Percentiles rank a stretch among this genome's conserved stretches.
Conservation (phyloP, 2,329 filamentous ascomycete genomes). For the Clonostachys solani region DNA sequence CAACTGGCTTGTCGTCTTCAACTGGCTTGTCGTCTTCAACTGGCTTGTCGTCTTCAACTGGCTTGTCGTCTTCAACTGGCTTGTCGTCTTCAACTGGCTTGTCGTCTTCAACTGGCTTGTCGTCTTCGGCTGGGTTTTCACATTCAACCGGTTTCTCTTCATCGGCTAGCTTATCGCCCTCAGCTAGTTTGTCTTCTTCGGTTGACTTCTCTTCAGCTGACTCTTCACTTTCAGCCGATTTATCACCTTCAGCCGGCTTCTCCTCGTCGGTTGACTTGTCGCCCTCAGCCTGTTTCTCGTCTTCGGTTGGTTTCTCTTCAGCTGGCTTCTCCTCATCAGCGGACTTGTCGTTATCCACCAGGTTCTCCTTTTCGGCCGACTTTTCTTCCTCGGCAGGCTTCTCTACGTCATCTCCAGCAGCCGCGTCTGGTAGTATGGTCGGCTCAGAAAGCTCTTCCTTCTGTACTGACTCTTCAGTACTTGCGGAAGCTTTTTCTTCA, state of each 20-base stretch:
- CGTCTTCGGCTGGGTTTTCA: background rate
- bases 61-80: background rate
- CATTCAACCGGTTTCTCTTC: background rate
- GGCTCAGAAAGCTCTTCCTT: too few relatives aligned
- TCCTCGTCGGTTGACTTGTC: background rate
- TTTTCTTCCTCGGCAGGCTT: constrained; percentile 2
- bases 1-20: background rate
- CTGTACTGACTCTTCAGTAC: constrained; percentile 12
- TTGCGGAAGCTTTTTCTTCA: constrained; percentile 8
- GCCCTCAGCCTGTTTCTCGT: background rate
- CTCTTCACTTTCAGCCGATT: background rate
- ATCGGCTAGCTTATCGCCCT: background rate
- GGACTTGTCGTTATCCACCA: constrained; percentile 1
- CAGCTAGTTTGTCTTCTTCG: background rate
- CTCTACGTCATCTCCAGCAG: background rate
- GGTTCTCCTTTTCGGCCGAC: background rate
- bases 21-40: constrained; percentile 1
- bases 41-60: background rate
- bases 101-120: constrained; percentile 1
- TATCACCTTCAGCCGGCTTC: background rate
- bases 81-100: constrained; percentile 3
- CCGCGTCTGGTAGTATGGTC: background rate
- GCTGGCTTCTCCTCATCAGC: background rate
- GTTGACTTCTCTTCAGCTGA: too few relatives aligned
- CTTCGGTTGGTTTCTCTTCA: background rate